Evolutionary conservation across 306 rosid genomes (phyloP).

Genomic region (Rosa lucieae): DNA sequence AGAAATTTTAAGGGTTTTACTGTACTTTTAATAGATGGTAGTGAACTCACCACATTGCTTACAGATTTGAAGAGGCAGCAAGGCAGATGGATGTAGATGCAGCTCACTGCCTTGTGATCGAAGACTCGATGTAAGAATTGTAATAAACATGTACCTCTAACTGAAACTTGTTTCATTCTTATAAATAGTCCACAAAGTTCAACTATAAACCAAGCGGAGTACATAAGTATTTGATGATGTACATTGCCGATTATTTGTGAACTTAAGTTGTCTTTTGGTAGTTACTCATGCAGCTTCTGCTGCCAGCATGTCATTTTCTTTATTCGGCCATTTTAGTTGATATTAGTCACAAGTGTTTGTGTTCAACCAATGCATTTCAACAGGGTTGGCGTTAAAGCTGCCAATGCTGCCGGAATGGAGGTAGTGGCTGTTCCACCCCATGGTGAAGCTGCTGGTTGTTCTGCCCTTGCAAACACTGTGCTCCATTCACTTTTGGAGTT

Average conservation of each 20-base stretch:
- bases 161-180: neutral
- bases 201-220: neutral
- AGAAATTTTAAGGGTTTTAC: neutral
- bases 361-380: slow-evolving; percentile 14
- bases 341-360: slow-evolving; percentile 3
- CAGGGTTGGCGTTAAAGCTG: slow-evolving; percentile 86
- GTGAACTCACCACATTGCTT: slow-evolving; percentile 18
- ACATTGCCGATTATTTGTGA: neutral
- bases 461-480: slow-evolving; percentile 58
- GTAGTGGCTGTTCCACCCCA: slow-evolving; percentile 63
- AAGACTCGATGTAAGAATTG: slow-evolving; percentile 64
- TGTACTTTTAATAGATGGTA: slow-evolving; percentile 14
- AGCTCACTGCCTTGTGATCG: slow-evolving; percentile 58
- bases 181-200: neutral
- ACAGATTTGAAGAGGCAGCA: slow-evolving; percentile 86
- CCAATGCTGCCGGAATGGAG: slow-evolving; percentile 77
- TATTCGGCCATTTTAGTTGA: neutral
- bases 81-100: slow-evolving; percentile 65
- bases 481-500: slow-evolving; percentile 74
- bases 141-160: neutral
- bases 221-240: neutral
- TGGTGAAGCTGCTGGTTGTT: slow-evolving; percentile 58
- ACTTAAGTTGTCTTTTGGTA: neutral
- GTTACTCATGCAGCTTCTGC: neutral
- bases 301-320: neutral